A percentile compares a stretch with the other conserved stretches of the same genome.
These are phyloP conservation scores for Eleusine coracana DNA, from an alignment of 176 grass and related monocot species.

Conservation along the genomic window DNA sequence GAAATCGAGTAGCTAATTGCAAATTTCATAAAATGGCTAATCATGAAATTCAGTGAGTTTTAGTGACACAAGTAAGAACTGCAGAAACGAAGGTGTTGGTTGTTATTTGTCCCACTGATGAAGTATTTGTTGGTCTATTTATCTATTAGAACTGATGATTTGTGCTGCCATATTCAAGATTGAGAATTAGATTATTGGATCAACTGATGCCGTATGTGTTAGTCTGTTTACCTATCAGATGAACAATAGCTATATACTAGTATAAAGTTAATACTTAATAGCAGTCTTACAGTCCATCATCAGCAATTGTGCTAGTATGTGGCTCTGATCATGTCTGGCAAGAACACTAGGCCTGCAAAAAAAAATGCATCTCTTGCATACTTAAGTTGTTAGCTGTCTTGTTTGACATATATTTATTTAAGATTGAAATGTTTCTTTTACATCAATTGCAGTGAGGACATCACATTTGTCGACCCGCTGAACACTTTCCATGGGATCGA, in stretches of 20 bases:
- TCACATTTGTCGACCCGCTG: conserved; percentile 80
- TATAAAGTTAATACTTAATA: neutral
- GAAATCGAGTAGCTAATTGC: conserved; percentile 2
- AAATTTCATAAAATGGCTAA: conserved; percentile 14
- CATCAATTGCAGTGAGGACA: conserved; percentile 76
- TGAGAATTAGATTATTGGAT: conserved; percentile 4
- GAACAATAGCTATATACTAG: conserved; percentile 2
- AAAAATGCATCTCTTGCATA: conserved; percentile 1
- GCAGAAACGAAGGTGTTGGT: conserved; percentile 19
- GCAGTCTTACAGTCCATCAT: neutral
- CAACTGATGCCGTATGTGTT: neutral
- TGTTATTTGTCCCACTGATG: neutral
- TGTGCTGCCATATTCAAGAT: conserved; percentile 16
- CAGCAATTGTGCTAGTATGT: neutral
- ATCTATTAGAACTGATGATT: conserved; percentile 4
- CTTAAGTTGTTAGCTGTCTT: conserved; percentile 14
- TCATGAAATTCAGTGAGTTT: neutral
- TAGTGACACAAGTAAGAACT: neutral
- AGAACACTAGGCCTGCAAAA: conserved; percentile 1
- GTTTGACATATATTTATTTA: neutral
- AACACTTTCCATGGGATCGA: conserved; percentile 87
- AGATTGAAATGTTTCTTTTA: conserved; percentile 9
- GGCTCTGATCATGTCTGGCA: conserved; percentile 18
- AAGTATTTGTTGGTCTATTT: neutral
- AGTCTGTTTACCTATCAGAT: neutral